Evolutionary conservation across 768 basidiomycete genomes (phyloP), one percentile per base, ranked within the genome.

Genomic region (Tremella fuciformis): DNA sequence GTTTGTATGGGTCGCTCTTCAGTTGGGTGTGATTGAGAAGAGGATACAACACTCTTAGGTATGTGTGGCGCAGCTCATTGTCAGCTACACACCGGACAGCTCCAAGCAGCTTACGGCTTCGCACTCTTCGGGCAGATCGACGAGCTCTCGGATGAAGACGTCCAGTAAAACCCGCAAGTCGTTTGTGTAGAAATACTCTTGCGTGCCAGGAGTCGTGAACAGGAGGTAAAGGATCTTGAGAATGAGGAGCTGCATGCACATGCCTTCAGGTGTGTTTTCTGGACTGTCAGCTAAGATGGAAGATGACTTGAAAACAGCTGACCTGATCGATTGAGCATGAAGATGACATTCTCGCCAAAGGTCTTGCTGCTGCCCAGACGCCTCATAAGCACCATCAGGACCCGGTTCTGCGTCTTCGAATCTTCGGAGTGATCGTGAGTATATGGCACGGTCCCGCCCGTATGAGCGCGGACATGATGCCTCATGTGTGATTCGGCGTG

Each of bases 161-260:
- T 99, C 96, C 13, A 99, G 91, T 13, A 99, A 81, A 2, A 99
- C 96, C 66, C 90, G 84, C 29, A 99, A 81, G 69, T 99, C 96
- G 71, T 99, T 99, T 15, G 92, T 97, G 78, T 96, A 99, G 71
- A 99, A 98, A 75, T 91, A 98, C 75, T 98, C 92, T 4, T 87
- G 86, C 11, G 91, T 92, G 29, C 87, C 90, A 62, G 86, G 86
- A 1, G 90, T 96, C 15, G 91, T 94, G 76, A 97, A 98, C 9
- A 99, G 82, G 7, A 97, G 83, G 74, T 94, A 99, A 1, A 99
- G 82, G 40, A 97, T 83, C 77, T 99, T 99, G 69, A 99, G 81
- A 50, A 98, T 87, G 54, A 98, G 82, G 16, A 98, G 80, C 65
- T 96, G 91, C 86, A 94, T 90, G 79, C 91, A 96, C 16, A 91